Evolutionary conservation across 352 stramenopile species (phyloP).

Genomic region (Pythium aquatile): DNA sequence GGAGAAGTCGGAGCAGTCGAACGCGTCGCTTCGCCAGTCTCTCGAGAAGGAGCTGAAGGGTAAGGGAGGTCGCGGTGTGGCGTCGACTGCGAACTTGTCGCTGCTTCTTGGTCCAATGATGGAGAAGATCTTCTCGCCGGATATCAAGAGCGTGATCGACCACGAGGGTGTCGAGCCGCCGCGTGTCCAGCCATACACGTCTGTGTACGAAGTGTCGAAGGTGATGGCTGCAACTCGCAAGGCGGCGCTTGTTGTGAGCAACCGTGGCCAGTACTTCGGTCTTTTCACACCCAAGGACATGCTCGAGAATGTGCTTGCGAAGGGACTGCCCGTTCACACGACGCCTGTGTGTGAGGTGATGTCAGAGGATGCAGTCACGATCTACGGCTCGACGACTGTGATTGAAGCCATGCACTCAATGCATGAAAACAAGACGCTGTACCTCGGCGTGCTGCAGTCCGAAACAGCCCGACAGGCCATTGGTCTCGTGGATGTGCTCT

Average conservation of each 20-base stretch:
- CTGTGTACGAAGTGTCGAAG: conserved; percentile 91
- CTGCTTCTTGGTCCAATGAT: conserved; percentile 82
- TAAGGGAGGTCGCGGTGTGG: conserved; percentile 32
- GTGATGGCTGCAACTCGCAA: conserved; percentile 94
- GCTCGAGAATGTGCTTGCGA: conserved; percentile 94
- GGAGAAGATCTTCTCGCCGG: conserved; percentile 85
- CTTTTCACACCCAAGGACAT: conserved; percentile 98
- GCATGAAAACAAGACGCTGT: conserved; percentile 87
- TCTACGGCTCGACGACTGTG: conserved; percentile 66
- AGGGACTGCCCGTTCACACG: conserved; percentile 88
- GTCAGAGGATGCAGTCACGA: conserved; percentile 70
- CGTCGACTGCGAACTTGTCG: conserved; percentile 36
- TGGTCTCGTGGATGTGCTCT: conserved; percentile 85
- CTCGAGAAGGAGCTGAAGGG: conserved; percentile 77
- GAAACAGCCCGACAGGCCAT: conserved; percentile 63
- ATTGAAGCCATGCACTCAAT: conserved; percentile 89
- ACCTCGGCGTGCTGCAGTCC: conserved; percentile 78
- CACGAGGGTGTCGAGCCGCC: conserved; percentile 74
- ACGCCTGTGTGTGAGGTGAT: conserved; percentile 93
- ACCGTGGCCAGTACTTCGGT: conserved; percentile 91
- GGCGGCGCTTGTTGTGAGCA: conserved; percentile 93
- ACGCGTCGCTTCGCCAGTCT: conserved; percentile 63
- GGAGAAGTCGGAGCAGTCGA: conserved; percentile 90
- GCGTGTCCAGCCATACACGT: conserved; percentile 86
- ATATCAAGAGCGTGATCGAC: conserved; percentile 84